phyloP scores from a whole-genome alignment of 1,284 basidiomycete species.

The Leccinum ambiguum region DNA sequence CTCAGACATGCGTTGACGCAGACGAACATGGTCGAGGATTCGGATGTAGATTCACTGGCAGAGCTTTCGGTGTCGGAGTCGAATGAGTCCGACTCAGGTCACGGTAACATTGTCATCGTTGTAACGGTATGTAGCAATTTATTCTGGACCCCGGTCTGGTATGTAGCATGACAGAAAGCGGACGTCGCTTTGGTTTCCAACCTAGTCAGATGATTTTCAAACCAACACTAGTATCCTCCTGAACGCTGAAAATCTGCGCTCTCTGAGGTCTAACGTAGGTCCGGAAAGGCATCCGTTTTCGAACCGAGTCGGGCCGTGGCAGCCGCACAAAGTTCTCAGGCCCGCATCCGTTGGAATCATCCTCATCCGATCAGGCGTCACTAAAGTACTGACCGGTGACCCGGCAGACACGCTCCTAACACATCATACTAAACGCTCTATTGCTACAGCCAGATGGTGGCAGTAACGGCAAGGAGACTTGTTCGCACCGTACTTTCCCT shows the following conservation, averaged over 20 bases:
- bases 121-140: not conserved
- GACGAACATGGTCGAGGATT: conserved; percentile 30
- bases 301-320: not conserved
- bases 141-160: not conserved
- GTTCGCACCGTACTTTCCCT: conserved; percentile 10
- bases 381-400: too few relatives aligned
- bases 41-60: conserved; percentile 1
- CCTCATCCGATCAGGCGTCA: too few relatives aligned
- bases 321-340: not conserved
- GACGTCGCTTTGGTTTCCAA: not conserved
- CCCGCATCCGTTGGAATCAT: too few relatives aligned
- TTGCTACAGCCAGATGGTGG: not conserved
- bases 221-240: too few relatives aligned
- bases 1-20: conserved; percentile 60
- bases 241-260: too few relatives aligned
- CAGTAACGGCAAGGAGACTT: conserved; percentile 17
- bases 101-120: not conserved
- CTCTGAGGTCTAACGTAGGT: not conserved
- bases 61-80: conserved; percentile 1
- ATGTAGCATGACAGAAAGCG: not conserved
- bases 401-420: not conserved
- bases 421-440: not conserved
- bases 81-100: not conserved
- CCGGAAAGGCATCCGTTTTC: not conserved
- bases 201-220: too few relatives aligned